phyloP scores from a whole-genome alignment of 1,284 basidiomycete genomes.

The Marasmius fiardii region DNA sequence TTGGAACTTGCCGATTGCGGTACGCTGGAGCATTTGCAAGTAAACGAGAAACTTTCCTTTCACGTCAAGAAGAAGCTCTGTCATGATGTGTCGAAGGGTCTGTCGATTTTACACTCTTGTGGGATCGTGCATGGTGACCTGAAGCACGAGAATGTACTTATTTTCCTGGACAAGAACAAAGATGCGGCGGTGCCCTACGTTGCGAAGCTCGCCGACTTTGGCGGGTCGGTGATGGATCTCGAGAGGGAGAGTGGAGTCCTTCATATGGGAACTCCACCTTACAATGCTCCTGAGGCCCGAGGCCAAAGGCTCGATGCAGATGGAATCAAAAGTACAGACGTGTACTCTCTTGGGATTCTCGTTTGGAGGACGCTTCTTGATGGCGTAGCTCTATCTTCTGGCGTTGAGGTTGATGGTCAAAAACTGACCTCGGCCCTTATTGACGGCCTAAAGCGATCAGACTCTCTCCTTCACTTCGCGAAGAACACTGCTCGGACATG shows the following conservation, averaged over 20 bases:
- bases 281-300: constrained; percentile 6
- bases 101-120: constrained; percentile 11
- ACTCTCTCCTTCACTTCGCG: neutral
- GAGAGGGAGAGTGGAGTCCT: neutral
- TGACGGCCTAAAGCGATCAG: constrained; percentile 1
- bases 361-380: constrained; percentile 9
- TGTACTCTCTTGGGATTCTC: constrained; percentile 10
- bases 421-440: neutral
- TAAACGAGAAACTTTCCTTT: constrained; percentile 2
- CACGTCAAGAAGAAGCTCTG: constrained; percentile 9
- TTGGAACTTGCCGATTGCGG: constrained; percentile 9
- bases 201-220: constrained; percentile 11
- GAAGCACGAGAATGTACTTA: constrained; percentile 11
- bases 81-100: constrained; percentile 8
- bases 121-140: constrained; percentile 11
- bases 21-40: constrained; percentile 8
- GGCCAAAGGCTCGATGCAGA: neutral
- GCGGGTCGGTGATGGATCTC: constrained; percentile 11
- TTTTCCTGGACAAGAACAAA: constrained; percentile 4
- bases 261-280: constrained; percentile 4
- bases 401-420: neutral
- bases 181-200: constrained; percentile 1
- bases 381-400: constrained; percentile 6
- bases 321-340: constrained; percentile 7
- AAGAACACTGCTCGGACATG: neutral